Evolutionary conservation across 768 basidiomycete species (phyloP).

Genomic region (Mycena chlorophos): DNA sequence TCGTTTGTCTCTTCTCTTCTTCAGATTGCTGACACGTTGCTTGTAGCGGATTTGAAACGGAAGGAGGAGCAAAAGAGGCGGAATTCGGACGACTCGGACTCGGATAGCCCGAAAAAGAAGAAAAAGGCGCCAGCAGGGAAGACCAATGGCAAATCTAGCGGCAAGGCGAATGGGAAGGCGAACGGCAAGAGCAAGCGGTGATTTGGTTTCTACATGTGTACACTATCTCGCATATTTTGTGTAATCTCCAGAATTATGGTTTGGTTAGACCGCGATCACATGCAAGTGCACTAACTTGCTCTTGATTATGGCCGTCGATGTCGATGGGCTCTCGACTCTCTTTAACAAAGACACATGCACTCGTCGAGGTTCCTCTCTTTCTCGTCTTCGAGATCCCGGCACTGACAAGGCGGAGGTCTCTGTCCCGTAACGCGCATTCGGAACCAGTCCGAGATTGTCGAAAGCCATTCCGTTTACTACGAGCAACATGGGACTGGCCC

Average conservation of each 20-base stretch:
- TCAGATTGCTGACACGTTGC: not conserved
- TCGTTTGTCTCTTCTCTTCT: not conserved
- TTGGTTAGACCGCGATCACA: not conserved
- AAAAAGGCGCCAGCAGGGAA: slow-evolving; percentile 5
- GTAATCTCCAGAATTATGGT: not conserved
- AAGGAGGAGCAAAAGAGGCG: slow-evolving; percentile 13
- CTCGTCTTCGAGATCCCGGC: not conserved
- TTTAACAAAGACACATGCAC: slow-evolving; percentile 62
- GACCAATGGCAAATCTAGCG: slow-evolving; percentile 40
- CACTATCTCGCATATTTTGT: slow-evolving; percentile 9
- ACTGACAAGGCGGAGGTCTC: slow-evolving; percentile 42
- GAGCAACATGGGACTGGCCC: slow-evolving; percentile 73
- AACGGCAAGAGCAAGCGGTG: slow-evolving; percentile 36
- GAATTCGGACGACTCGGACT: slow-evolving; percentile 21
- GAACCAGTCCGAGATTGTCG: slow-evolving; percentile 44
- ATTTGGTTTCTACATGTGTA: not conserved
- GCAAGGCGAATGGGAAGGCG: slow-evolving; percentile 41
- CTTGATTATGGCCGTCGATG: slow-evolving; percentile 11
- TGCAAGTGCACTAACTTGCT: not conserved
- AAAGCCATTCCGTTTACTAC: slow-evolving; percentile 77
- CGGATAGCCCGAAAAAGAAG: slow-evolving; percentile 23
- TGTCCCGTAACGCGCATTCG: slow-evolving; percentile 53
- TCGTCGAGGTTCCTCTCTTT: slow-evolving; percentile 33
- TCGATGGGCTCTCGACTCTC: slow-evolving; percentile 31
- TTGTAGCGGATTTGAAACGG: slow-evolving; percentile 22